phyloP scores from a whole-genome alignment of 192 early-diverging fungal genomes.

The Coemansia sp. region DNA sequence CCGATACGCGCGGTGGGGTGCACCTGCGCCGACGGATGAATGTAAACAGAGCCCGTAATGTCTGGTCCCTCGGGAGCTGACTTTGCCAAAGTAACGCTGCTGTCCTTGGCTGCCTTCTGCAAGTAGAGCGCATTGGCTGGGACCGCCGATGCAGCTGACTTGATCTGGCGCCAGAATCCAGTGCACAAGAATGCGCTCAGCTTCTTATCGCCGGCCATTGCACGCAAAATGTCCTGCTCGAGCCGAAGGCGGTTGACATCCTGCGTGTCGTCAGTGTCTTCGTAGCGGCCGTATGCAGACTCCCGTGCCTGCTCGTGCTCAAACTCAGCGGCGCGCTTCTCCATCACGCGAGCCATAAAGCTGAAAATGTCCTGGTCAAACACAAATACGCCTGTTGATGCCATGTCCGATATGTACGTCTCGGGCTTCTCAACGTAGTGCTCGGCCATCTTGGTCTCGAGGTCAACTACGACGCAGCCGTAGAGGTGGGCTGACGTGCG shows the following conservation, averaged over 20 bases:
- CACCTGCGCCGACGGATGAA: slow-evolving; percentile 90
- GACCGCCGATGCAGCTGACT: slow-evolving; percentile 90
- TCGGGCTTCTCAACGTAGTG: slow-evolving; percentile 99
- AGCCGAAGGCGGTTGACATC: slow-evolving; percentile 73
- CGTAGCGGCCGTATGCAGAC: slow-evolving; percentile 51
- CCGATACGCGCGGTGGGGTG: slow-evolving; percentile 92
- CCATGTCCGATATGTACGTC: slow-evolving; percentile 90
- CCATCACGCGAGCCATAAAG: slow-evolving; percentile 78
- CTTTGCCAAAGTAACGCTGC: slow-evolving; percentile 56
- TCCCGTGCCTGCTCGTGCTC: slow-evolving; percentile 58
- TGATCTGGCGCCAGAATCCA: slow-evolving; percentile 97
- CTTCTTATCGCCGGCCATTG: slow-evolving; percentile 78
- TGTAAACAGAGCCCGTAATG: slow-evolving; percentile 88
- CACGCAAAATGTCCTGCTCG: slow-evolving; percentile 90
- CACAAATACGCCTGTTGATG: slow-evolving; percentile 93
- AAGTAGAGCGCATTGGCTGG: slow-evolving; percentile 92
- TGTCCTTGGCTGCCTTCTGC: slow-evolving; percentile 73
- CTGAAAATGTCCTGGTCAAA: slow-evolving; percentile 87
- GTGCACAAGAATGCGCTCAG: slow-evolving; percentile 84
- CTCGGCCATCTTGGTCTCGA: slow-evolving; percentile 84
- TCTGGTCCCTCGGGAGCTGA: slow-evolving; percentile 60
- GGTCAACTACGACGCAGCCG: slow-evolving; percentile 90
- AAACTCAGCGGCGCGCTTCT: slow-evolving; percentile 57
- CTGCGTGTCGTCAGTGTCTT: slow-evolving; percentile 41
- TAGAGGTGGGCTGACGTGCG: slow-evolving; percentile 80